phyloP scores from a whole-genome alignment of 768 basidiomycete genomes.

The Ramaria sp. region DNA sequence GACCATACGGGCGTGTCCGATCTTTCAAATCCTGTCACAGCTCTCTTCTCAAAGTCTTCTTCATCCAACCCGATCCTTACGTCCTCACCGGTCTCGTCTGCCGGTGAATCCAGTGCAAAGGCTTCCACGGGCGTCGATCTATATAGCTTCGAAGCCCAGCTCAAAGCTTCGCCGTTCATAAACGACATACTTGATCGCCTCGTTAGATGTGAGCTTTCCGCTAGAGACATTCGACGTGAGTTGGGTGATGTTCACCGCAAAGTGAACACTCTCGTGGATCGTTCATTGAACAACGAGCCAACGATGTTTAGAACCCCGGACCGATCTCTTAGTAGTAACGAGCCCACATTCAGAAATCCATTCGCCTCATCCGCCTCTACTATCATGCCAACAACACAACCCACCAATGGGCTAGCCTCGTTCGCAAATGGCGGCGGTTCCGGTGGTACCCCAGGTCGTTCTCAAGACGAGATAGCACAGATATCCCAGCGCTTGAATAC shows the following conservation, averaged over 20 bases:
- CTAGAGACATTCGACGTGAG: conserved; percentile 64
- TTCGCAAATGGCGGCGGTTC: conserved; percentile 60
- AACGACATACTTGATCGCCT: conserved; percentile 70
- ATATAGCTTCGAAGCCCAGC: conserved; percentile 56
- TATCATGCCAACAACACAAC: not conserved
- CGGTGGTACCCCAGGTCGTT: conserved; percentile 42
- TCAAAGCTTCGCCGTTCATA: conserved; percentile 66
- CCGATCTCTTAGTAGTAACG: conserved; percentile 19
- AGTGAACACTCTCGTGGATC: conserved; percentile 65
- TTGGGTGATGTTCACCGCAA: conserved; percentile 68
- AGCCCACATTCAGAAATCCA: conserved; percentile 79
- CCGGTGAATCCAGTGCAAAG: conserved; percentile 63
- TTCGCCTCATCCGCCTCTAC: conserved; percentile 37
- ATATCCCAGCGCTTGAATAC: conserved; percentile 73
- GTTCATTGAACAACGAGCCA: conserved; percentile 32
- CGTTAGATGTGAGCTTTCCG: conserved; percentile 55
- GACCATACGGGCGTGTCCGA: not conserved
- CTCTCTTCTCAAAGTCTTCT: conserved; percentile 25
- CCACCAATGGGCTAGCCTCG: conserved; percentile 15
- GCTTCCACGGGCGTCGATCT: conserved; percentile 34
- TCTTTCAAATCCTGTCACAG: conserved; percentile 25
- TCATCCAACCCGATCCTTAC: conserved; percentile 37
- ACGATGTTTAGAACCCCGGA: conserved; percentile 9
- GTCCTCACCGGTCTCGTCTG: conserved; percentile 68
- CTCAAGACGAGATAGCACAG: conserved; percentile 56